A percentile compares a stretch with the other conserved stretches of the same genome.
Evolutionary conservation across 2,329 filamentous ascomycete genomes (phyloP).

Genomic region (Xylariaceae sp.): DNA sequence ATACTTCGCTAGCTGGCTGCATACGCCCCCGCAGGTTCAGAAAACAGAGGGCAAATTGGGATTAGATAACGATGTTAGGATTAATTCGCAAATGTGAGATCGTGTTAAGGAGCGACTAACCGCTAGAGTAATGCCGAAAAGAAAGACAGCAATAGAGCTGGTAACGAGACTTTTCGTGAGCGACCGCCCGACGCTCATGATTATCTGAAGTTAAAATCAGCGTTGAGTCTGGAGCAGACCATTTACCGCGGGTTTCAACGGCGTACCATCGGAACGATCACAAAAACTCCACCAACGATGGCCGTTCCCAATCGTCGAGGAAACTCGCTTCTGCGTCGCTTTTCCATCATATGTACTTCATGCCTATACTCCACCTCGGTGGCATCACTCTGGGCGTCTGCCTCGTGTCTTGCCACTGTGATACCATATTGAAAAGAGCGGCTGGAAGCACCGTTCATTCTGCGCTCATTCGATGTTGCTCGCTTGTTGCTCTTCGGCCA

Average conservation of each 20-base stretch:
- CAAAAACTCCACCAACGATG: conserved; percentile 6
- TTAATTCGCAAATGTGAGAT: no score
- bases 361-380: conserved; percentile 6
- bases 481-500: neutral
- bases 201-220: neutral
- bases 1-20: no score
- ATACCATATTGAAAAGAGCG: neutral
- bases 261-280: conserved; percentile 12
- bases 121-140: conserved; percentile 8
- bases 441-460: neutral
- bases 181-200: conserved; percentile 1
- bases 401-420: neutral
- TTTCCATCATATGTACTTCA: conserved; percentile 1
- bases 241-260: no score
- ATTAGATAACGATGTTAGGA: no score
- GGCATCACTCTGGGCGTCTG: neutral
- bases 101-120: no score
- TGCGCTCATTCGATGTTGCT: neutral
- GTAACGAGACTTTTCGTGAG: conserved; percentile 8
- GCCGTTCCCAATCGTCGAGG: conserved; percentile 6
- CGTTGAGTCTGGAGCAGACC: no score
- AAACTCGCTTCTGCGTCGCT: conserved; percentile 5
- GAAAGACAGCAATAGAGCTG: neutral
- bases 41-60: no score
- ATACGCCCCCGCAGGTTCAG: no score